Conservation (phyloP, 2,329 filamentous ascomycete species). For the Penicillium hesseltinei region DNA sequence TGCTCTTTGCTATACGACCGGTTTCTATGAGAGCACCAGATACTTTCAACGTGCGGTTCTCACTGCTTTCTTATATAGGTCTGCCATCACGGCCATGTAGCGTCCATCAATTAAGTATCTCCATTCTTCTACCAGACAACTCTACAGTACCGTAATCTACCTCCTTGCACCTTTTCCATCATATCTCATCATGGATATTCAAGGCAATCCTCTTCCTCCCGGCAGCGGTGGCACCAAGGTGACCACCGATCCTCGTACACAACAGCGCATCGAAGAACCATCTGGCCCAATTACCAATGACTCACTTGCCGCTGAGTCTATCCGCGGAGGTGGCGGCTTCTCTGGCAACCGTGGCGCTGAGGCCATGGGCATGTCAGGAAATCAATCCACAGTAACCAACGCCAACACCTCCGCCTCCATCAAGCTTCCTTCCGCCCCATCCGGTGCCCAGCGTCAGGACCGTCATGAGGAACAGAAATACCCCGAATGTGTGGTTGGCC, state of each 20-base stretch:
- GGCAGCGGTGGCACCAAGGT: constrained; percentile 38
- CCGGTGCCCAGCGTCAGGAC: constrained; percentile 48
- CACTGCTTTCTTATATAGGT: constrained; percentile 24
- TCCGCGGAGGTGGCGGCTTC: constrained; percentile 59
- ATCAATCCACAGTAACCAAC: constrained; percentile 56
- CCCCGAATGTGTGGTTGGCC: constrained; percentile 39
- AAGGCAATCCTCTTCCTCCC: constrained; percentile 38
- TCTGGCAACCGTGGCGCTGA: constrained; percentile 57
- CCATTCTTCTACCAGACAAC: background rate
- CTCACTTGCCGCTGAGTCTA: constrained; percentile 75
- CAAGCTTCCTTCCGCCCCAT: constrained; percentile 49
- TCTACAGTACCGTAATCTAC: background rate
- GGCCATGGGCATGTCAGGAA: constrained; percentile 50
- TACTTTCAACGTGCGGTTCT: background rate
- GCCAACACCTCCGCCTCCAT: constrained; percentile 55
- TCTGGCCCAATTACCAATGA: constrained; percentile 64
- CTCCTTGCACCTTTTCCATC: background rate
- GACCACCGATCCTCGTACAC: constrained; percentile 50
- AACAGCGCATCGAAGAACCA: constrained; percentile 59
- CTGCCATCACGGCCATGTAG: constrained; percentile 7
- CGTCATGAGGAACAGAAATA: constrained; percentile 44
- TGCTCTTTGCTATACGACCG: background rate
- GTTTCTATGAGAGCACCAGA: background rate
- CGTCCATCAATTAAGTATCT: background rate
- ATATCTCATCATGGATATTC: constrained; percentile 39